A percentile compares a stretch with the other conserved stretches of the same genome.
Evolutionary conservation across 345 rosid genomes (phyloP).

Genomic region (Gossypium herbaceum): DNA sequence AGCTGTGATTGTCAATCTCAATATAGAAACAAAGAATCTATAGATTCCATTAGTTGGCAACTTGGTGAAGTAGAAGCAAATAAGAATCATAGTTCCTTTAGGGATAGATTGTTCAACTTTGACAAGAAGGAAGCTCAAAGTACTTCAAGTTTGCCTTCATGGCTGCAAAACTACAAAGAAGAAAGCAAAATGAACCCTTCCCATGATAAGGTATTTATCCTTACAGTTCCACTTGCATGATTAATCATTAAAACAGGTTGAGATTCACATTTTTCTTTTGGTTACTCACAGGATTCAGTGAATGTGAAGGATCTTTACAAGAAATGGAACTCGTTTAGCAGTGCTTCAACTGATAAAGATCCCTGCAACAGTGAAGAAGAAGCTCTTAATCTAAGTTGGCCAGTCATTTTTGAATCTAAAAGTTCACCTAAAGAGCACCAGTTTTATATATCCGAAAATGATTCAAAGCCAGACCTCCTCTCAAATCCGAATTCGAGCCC

Average conservation of each 20-base stretch:
- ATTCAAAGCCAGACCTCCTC: conserved; percentile 43
- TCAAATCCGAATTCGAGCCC: conserved; percentile 77
- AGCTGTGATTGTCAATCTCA: conserved; percentile 30
- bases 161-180: conserved; percentile 60
- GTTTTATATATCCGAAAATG: conserved; percentile 37
- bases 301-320: conserved; percentile 31
- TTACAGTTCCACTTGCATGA: background rate
- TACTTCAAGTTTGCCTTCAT: conserved; percentile 48
- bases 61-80: conserved; percentile 25
- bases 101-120: conserved; percentile 31
- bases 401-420: conserved; percentile 35
- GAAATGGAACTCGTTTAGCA: conserved; percentile 40
- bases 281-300: conserved; percentile 25
- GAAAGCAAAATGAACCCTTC: conserved; percentile 27
- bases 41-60: conserved; percentile 31
- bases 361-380: conserved; percentile 22
- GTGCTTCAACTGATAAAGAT: conserved; percentile 21
- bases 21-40: conserved; percentile 26
- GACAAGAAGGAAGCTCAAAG: conserved; percentile 27
- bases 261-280: background rate
- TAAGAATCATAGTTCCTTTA: conserved; percentile 26
- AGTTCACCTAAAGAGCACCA: conserved; percentile 34
- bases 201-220: conserved; percentile 32
- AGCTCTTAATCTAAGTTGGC: conserved; percentile 39
- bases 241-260: background rate